Evolutionary conservation across 805 yeast species (phyloP).

Genomic region (Starmera dryadoides): DNA sequence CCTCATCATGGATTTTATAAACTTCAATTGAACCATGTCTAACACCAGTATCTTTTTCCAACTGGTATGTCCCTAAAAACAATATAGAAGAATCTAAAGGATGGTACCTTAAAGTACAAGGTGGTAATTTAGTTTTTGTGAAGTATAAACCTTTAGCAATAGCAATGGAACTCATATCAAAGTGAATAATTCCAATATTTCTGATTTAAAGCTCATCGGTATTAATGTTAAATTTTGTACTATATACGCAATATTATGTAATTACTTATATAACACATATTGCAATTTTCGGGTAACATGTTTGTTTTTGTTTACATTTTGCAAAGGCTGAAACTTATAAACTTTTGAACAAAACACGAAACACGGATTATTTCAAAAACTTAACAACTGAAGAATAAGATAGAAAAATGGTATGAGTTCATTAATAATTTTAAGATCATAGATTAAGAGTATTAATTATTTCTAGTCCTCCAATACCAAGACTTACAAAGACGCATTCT

Average conservation of each 20-base stretch:
- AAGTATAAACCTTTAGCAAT: constrained; percentile 6
- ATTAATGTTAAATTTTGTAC: too few relatives aligned
- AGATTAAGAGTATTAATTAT: too few relatives aligned
- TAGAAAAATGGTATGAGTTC: background rate
- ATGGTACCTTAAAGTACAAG: constrained; percentile 68
- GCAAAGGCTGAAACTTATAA: background rate
- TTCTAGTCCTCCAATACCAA: constrained; percentile 14
- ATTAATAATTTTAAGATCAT: too few relatives aligned
- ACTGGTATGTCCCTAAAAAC: constrained; percentile 74
- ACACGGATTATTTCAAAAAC: too few relatives aligned
- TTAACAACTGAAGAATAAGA: too few relatives aligned
- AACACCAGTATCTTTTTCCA: constrained; percentile 48
- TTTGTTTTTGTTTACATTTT: background rate
- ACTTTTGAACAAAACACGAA: background rate
- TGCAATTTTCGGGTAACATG: too few relatives aligned
- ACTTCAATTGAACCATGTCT: constrained; percentile 61
- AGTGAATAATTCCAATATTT: too few relatives aligned
- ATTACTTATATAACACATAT: too few relatives aligned
- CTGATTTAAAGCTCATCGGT: too few relatives aligned
- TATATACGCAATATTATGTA: too few relatives aligned
- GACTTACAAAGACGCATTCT: constrained; percentile 82
- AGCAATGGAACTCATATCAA: too few relatives aligned
- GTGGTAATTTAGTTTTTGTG: constrained; percentile 56
- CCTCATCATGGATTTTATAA: constrained; percentile 15
- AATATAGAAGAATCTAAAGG: constrained; percentile 41